Base-by-base conservation (phyloP, 139 green algal genomes). In the Chlorella sp. region DNA sequence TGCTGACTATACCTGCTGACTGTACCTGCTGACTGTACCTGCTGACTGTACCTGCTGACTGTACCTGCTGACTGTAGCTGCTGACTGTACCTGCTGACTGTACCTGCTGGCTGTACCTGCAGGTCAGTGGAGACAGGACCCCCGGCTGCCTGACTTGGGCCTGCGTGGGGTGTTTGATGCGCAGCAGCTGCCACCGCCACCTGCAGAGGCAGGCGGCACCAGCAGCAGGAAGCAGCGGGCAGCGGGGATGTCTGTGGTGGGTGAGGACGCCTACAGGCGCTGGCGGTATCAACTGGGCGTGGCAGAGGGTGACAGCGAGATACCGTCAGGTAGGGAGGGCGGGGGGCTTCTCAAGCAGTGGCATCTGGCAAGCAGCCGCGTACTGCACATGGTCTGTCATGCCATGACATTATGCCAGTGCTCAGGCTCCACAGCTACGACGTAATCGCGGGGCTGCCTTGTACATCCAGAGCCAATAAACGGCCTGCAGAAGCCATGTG, bases 231-330 rank as follows among this genome's bases (percentile, higher is more conserved):
- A 55, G 42, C 42, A 55, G 42, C 42, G 17, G 42, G 42, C 42
- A 55, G 42, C 42, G 17, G 42, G 10, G 42, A 55, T 55, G 42
- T 17, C 42, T 55, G 17, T 26, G 42, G 10, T 55, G 42, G 42
- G 17, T 17, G 10, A 26, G 42, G 42, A 55, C 42, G 42, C 42
- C 42, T 86, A 88, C 65, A 77, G 85, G 24, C 55, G 62, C 1
- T 93, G 84, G 85, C 82, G 92, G 5, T 88, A 91, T 33, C 31
- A 77, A 60, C 81, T 89, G 24, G 93, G 93, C 1, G 82, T 97
- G 29, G 86, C 91, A 5, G 93, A 97, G 74, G 93, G 93, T 1
- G 70, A 85, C 49, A 29, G 23, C n/a, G 93, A 97, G 78, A 96
- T 55, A 10, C 42, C 42, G 10, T 55, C 17, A 10, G 42, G 42